Percentiles rank a stretch among this genome's conserved stretches.
Evolutionary conservation across 805 yeast species (phyloP).

Genomic region (Metschnikowia shivogae): DNA sequence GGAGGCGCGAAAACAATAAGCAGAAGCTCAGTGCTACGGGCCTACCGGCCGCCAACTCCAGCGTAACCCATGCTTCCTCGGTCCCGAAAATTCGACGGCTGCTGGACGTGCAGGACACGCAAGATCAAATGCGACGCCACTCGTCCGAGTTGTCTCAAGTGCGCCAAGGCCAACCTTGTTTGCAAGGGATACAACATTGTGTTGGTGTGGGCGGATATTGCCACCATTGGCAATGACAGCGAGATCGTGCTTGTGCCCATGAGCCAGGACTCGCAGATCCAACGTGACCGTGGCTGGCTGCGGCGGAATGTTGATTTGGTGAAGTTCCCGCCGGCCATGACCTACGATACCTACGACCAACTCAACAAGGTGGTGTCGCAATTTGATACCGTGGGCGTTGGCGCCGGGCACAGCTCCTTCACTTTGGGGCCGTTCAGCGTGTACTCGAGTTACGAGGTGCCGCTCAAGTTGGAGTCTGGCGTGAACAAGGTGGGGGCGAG

Average conservation of each 20-base stretch:
- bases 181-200: slow-evolving; percentile 51
- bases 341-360: slow-evolving; percentile 36
- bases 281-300: slow-evolving; percentile 31
- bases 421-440: slow-evolving; percentile 11
- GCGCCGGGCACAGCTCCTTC: neutral
- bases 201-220: slow-evolving; percentile 44
- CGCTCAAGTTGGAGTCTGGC: no score
- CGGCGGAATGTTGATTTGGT: slow-evolving; percentile 45
- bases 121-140: slow-evolving; percentile 51
- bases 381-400: slow-evolving; percentile 21
- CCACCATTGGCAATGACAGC: slow-evolving; percentile 26
- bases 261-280: slow-evolving; percentile 17
- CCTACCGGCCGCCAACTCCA: no score
- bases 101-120: slow-evolving; percentile 52
- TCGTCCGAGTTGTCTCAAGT: slow-evolving; percentile 44
- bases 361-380: slow-evolving; percentile 35
- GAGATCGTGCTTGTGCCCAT: slow-evolving; percentile 17
- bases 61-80: slow-evolving; percentile 13
- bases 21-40: no score
- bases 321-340: slow-evolving; percentile 31
- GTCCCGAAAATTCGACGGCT: slow-evolving; percentile 44
- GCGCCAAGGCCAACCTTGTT: slow-evolving; percentile 39
- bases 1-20: slow-evolving; percentile 4
- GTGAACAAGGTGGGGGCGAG: no score
- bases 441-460: neutral